Conservation (phyloP, 2,329 filamentous ascomycete species). For the Trichothecium sympodiale region DNA sequence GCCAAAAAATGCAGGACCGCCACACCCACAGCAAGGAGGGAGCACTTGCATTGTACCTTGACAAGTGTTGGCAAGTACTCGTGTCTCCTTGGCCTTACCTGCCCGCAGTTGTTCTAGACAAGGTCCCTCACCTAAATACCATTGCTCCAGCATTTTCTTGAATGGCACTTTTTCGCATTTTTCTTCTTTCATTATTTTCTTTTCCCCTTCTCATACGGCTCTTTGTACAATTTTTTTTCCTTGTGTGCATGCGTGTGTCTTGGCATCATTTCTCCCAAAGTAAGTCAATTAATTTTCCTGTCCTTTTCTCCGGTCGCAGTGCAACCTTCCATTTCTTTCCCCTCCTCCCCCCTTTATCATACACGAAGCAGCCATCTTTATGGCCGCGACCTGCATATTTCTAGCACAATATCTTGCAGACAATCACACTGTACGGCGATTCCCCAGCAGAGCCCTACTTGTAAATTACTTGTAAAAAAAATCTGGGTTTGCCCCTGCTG, state of each 20-base stretch:
- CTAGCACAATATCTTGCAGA: constrained; percentile 1
- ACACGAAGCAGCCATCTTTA: not conserved
- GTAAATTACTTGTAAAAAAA: constrained; percentile 1
- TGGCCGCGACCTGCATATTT: not conserved
- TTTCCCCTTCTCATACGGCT: too few relatives aligned
- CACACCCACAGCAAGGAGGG: not conserved
- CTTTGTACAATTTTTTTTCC: too few relatives aligned
- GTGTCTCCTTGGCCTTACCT: not conserved
- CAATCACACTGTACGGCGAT: not conserved
- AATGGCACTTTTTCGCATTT: too few relatives aligned
- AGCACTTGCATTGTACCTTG: not conserved
- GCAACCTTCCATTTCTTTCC: constrained; percentile 2
- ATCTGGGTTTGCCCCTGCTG: constrained; percentile 3
- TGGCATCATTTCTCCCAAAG: too few relatives aligned
- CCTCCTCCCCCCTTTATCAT: not conserved
- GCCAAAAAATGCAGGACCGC: not conserved
- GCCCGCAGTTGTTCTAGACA: not conserved
- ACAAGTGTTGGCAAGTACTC: too few relatives aligned
- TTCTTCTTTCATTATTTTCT: too few relatives aligned
- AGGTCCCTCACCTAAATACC: too few relatives aligned
- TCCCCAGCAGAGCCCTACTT: not conserved
- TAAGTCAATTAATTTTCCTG: too few relatives aligned
- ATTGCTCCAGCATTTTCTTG: too few relatives aligned
- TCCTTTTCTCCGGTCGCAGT: too few relatives aligned
- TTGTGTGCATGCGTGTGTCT: too few relatives aligned